Conservation (phyloP, 2,329 filamentous ascomycete species). For the Paecilomyces dactylethromorphus region DNA sequence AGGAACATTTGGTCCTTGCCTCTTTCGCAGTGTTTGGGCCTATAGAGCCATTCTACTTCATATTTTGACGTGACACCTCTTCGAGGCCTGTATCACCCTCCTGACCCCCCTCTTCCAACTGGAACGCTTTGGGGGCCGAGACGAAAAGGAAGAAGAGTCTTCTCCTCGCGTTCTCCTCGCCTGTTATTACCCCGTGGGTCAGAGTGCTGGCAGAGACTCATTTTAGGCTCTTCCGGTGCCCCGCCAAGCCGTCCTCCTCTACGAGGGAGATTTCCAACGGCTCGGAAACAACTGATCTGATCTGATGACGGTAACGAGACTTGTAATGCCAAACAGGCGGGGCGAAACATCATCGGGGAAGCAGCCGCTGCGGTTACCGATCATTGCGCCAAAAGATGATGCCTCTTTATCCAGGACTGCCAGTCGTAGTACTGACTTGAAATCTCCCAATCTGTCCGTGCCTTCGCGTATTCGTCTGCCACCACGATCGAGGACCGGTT, state of each 20-base stretch:
- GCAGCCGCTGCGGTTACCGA: conserved; percentile 31
- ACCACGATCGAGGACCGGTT: conserved; percentile 48
- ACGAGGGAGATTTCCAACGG: conserved; percentile 10
- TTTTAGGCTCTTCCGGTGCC: neutral
- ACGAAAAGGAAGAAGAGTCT: neutral
- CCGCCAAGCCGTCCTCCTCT: conserved; percentile 2
- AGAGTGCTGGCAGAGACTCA: neutral
- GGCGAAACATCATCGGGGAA: conserved; percentile 29
- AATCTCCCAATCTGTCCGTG: conserved; percentile 21
- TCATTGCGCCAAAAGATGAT: conserved; percentile 41
- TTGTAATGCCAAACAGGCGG: conserved; percentile 31
- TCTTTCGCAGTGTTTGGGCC: neutral
- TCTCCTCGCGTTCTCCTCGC: neutral
- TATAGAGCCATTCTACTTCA: neutral
- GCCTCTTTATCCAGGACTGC: conserved; percentile 20
- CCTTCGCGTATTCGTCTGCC: conserved; percentile 42
- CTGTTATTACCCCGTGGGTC: neutral
- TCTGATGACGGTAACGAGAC: conserved; percentile 27
- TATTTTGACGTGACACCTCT: neutral
- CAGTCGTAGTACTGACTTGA: conserved; percentile 24
- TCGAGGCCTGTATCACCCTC: neutral
- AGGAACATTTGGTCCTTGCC: neutral
- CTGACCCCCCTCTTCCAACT: neutral
- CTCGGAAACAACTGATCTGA: conserved; percentile 6
- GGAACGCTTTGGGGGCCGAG: neutral